phyloP scores from a whole-genome alignment of 495 filamentous ascomycete species.

The Chaetomium cochliodes region DNA sequence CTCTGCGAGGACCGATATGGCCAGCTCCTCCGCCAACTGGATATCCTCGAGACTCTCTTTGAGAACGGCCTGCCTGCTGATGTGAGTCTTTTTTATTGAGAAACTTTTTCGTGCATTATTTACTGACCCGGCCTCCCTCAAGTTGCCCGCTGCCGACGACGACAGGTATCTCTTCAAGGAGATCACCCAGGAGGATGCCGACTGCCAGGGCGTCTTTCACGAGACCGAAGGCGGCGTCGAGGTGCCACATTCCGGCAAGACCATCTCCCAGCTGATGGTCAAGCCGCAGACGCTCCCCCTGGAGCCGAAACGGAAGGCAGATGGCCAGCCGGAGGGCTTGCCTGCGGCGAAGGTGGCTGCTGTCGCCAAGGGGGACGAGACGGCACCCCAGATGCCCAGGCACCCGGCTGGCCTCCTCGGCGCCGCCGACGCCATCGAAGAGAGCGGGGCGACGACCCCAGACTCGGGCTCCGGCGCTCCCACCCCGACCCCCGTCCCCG shows the following conservation, averaged over 20 bases:
- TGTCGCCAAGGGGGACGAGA: slow-evolving; percentile 30
- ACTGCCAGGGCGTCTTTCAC: slow-evolving; percentile 32
- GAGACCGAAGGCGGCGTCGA: slow-evolving; percentile 35
- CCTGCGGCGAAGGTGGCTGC: slow-evolving; percentile 39
- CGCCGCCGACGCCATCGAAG: slow-evolving; percentile 41
- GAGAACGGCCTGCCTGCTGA: slow-evolving; percentile 39
- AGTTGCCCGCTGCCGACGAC: slow-evolving; percentile 37
- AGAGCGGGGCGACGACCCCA: slow-evolving; percentile 28
- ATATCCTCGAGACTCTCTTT: slow-evolving; percentile 39
- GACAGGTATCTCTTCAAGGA: slow-evolving; percentile 36
- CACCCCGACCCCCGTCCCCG: slow-evolving; percentile 39
- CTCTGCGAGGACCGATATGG: slow-evolving; percentile 39
- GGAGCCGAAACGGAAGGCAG: slow-evolving; percentile 43
- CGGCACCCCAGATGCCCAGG: slow-evolving; percentile 32
- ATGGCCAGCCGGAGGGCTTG: slow-evolving; percentile 43
- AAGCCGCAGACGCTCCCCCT: slow-evolving; percentile 27
- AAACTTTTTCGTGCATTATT: neutral
- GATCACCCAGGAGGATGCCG: slow-evolving; percentile 35
- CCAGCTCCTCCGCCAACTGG: slow-evolving; percentile 35
- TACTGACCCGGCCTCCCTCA: slow-evolving; percentile 17
- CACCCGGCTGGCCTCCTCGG: slow-evolving; percentile 47
- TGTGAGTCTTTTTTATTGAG: slow-evolving; percentile 36
- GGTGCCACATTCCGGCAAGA: slow-evolving; percentile 37
- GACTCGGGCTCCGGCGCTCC: slow-evolving; percentile 42
- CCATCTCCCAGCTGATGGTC: slow-evolving; percentile 30